A percentile compares a stretch with the other conserved stretches of the same genome.
These are phyloP conservation scores for Lichtheimia corymbifera DNA, from an alignment of 371 early-diverging fungal genomes.

Conservation along the genomic window DNA sequence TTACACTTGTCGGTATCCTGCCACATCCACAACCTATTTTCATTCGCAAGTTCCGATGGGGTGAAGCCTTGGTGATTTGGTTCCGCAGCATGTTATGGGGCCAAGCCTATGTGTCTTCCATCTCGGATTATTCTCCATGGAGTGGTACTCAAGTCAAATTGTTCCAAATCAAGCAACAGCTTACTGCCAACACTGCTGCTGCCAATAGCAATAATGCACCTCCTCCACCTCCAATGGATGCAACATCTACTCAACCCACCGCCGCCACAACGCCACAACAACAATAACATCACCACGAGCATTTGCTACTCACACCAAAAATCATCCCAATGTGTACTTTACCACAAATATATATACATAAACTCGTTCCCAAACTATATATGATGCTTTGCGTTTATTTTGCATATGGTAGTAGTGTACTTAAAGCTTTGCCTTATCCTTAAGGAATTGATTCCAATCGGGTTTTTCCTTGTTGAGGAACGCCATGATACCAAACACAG, in stretches of 20 bases:
- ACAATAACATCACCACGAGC: not conserved
- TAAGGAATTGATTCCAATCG: constrained; percentile 56
- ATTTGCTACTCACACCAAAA: too few species aligned
- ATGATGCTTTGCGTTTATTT: too few species aligned
- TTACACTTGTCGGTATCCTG: constrained; percentile 42
- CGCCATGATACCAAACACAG: constrained; percentile 64
- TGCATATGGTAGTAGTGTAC: too few species aligned
- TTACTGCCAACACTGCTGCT: not conserved
- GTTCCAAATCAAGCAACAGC: constrained; percentile 55
- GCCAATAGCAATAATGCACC: not conserved
- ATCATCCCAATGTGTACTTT: too few species aligned
- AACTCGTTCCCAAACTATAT: too few species aligned
- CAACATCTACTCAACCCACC: not conserved
- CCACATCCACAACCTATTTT: constrained; percentile 42
- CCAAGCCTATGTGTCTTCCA: constrained; percentile 58
- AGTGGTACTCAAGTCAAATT: constrained; percentile 63
- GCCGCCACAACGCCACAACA: not conserved
- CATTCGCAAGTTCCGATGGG: constrained; percentile 57
- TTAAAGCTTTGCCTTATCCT: constrained; percentile 40
- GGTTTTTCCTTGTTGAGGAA: constrained; percentile 60
- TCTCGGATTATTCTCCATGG: constrained; percentile 60
- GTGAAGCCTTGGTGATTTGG: constrained; percentile 64
- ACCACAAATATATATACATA: too few species aligned
- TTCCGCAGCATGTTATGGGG: constrained; percentile 71
- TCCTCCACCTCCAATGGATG: not conserved